Base-by-base conservation (phyloP, 208 protist genomes). In the Leptomonas pyrrhocoris region DNA sequence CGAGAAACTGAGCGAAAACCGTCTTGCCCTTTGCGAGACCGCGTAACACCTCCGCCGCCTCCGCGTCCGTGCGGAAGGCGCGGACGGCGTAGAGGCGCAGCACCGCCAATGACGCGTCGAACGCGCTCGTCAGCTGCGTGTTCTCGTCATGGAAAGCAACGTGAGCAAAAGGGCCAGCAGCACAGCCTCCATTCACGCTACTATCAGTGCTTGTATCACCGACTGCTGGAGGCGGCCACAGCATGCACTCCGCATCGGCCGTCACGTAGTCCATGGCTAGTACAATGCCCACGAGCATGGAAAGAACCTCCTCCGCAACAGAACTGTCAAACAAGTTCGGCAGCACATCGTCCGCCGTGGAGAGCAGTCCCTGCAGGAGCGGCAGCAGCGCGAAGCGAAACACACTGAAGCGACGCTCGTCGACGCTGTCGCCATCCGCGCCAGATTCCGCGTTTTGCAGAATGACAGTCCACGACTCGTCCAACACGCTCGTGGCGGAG, bases 201-300 rank as follows among this genome's bases (percentile, higher is more conserved):
- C 11, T n/a, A n/a, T 3, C 43, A 42, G 43, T 55, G 49, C 66
- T 40, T 43, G 36, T 30, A 11, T 5, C 6, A 15, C 31, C 63
- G 5, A 42, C 42, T 15, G 38, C 34, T 18, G 36, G 9, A 16
- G 60, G 43, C 31, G 21, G 28, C 53, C 48, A 67, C 61, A 34
- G 31, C 48, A 57, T 45, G 31, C 40, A 28, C 36, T 86, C 83
- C 0, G 84, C 61, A 58, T 90, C 81, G 0, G 81, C 81, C n/a
- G 77, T 71, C 2, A 94, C 68, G 61, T 86, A 96, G 72, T 96
- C 91, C 42, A 96, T 68, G 56, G 84, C 93, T 0, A 93, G 65
- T 34, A 84, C 66, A 62, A 91, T 92, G 18, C 88, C 86, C 15
- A 50, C 51, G 62, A 96, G 64, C 80, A 96, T 78, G 12, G 88